These are phyloP conservation scores for Senecio squalidus DNA, from an alignment of 140 eudicot species.

Conservation along the genomic window DNA sequence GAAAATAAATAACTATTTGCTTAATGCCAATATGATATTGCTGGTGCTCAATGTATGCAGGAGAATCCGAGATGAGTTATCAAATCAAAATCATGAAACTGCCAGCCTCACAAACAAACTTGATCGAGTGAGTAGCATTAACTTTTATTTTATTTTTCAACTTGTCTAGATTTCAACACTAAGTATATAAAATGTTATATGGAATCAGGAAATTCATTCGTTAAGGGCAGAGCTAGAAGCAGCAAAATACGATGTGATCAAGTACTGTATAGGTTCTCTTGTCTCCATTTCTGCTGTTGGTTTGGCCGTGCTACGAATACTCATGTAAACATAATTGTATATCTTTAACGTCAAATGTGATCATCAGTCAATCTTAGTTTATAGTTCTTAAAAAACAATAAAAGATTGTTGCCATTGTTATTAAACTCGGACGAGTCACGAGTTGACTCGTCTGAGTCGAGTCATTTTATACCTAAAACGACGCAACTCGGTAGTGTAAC, in stretches of 20 bases:
- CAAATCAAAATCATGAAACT: conserved; percentile 75
- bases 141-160: neutral
- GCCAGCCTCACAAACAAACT: conserved; percentile 77
- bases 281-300: conserved; percentile 86
- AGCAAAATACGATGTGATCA: conserved; percentile 79
- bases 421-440: too few species aligned
- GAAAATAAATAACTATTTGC: too few species aligned
- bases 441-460: too few species aligned
- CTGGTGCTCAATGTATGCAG: conserved; percentile 30
- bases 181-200: conserved; percentile 2
- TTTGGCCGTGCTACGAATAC: conserved; percentile 67
- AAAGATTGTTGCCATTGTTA: too few species aligned
- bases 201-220: conserved; percentile 73
- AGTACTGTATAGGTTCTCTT: conserved; percentile 88
- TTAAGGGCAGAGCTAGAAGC: conserved; percentile 82
- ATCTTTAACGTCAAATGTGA: too few species aligned
- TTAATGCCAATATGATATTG: neutral
- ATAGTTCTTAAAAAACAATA: too few species aligned
- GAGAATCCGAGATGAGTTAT: conserved; percentile 80
- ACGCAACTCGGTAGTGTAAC: too few species aligned
- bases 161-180: neutral
- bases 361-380: too few species aligned
- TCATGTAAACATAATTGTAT: conserved; percentile 38
- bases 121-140: conserved; percentile 57
- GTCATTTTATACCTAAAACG: too few species aligned